A percentile compares a stretch with the other conserved stretches of the same genome.
Evolutionary conservation across 1,139 yeast genomes (phyloP).

Genomic region (Yamadazyma triangularis): DNA sequence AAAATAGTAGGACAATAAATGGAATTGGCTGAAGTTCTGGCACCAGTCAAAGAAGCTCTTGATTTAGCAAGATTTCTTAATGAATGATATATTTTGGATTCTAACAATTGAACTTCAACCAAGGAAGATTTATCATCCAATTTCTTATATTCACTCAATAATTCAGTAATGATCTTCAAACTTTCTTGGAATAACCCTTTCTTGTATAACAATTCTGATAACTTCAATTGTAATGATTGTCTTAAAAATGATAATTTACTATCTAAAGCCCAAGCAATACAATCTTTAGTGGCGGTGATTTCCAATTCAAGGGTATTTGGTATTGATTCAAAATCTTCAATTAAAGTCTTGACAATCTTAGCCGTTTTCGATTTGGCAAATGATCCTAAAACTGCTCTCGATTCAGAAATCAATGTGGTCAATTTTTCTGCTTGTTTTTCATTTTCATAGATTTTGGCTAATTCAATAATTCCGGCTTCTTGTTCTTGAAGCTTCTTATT

Average conservation of each 20-base stretch:
- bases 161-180: constrained; percentile 61
- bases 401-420: constrained; percentile 58
- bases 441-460: constrained; percentile 55
- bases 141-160: constrained; percentile 83
- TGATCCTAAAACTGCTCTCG: constrained; percentile 63
- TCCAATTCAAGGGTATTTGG: constrained; percentile 70
- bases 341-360: constrained; percentile 70
- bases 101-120: constrained; percentile 92
- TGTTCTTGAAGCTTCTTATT: constrained; percentile 34
- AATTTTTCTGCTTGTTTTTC: constrained; percentile 47
- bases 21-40: constrained; percentile 94
- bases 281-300: constrained; percentile 68
- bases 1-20: constrained; percentile 92
- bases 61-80: constrained; percentile 90
- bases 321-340: constrained; percentile 71
- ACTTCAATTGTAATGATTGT: constrained; percentile 80
- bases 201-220: constrained; percentile 68
- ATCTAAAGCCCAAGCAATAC: constrained; percentile 81
- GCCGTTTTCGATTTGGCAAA: constrained; percentile 96
- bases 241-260: constrained; percentile 86
- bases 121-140: constrained; percentile 93
- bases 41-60: constrained; percentile 88
- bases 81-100: constrained; percentile 86
- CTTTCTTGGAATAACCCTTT: constrained; percentile 69
- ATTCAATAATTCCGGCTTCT: constrained; percentile 59